Percentiles rank a stretch among this genome's conserved stretches.
Conservation (phyloP, 257 asterid genomes). For the Nyctanthes arbortristis region DNA sequence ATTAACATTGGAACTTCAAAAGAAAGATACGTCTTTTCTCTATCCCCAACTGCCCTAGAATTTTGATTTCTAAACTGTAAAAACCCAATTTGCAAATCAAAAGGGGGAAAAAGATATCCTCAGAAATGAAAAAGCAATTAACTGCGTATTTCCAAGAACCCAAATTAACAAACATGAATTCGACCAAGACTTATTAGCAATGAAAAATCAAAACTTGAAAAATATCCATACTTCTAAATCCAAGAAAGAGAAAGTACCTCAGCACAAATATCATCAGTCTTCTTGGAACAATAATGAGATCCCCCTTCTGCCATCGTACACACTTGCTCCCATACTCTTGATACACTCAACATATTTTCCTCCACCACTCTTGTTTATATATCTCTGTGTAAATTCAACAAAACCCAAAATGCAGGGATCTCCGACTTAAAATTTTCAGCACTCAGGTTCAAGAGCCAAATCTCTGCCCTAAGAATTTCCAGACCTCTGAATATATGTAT, state of each 20-base stretch:
- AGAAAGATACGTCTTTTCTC: no score
- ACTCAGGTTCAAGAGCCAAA: conserved; percentile 2
- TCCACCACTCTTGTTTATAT: conserved; percentile 15
- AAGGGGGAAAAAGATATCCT: background rate
- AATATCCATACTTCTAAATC: background rate
- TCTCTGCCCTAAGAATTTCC: conserved; percentile 7
- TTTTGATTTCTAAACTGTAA: no score
- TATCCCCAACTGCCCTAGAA: no score
- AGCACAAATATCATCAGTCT: conserved; percentile 65
- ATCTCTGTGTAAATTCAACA: conserved; percentile 28
- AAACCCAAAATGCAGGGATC: conserved; percentile 24
- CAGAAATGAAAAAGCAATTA: no score
- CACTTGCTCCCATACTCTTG: conserved; percentile 64
- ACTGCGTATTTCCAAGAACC: no score
- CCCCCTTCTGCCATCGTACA: conserved; percentile 74
- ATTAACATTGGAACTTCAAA: no score
- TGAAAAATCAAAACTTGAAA: background rate
- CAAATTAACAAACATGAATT: background rate
- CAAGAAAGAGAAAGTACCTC: background rate
- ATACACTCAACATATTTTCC: conserved; percentile 53
- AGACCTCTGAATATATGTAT: conserved; percentile 14
- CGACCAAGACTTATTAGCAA: background rate
- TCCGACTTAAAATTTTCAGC: conserved; percentile 18
- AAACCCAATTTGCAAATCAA: background rate
- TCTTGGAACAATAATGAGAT: conserved; percentile 76